A percentile compares a stretch with the other conserved stretches of the same genome.
These are phyloP conservation scores for Harringtonia lauricola DNA, from an alignment of 2,329 filamentous ascomycete genomes.

Conservation along the genomic window DNA sequence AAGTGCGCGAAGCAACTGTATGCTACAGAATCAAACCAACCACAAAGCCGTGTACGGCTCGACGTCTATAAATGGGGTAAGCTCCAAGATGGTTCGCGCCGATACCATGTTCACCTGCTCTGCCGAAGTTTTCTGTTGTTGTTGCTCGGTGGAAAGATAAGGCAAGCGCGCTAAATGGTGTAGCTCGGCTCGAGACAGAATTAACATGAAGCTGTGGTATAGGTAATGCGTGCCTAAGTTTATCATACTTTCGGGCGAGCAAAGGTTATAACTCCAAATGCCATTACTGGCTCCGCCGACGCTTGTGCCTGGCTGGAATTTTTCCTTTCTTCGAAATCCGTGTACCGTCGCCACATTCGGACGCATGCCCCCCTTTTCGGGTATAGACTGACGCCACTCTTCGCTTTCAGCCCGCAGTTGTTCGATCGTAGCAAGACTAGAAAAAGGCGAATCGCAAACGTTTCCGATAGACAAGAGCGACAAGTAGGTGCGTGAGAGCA, in stretches of 20 bases:
- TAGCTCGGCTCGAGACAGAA: constrained; percentile 16
- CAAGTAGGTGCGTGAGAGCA: constrained; percentile 18
- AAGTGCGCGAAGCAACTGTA: not conserved
- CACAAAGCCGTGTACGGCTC: constrained; percentile 19
- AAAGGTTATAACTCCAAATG: no score
- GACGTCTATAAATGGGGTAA: constrained; percentile 18
- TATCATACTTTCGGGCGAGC: constrained; percentile 5
- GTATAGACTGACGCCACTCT: constrained; percentile 18
- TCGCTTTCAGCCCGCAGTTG: constrained; percentile 17
- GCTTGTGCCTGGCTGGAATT: not conserved
- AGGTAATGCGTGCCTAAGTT: constrained; percentile 15
- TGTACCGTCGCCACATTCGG: not conserved
- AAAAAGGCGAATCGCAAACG: constrained; percentile 14
- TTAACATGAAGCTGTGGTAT: constrained; percentile 18
- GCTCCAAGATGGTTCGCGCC: constrained; percentile 16
- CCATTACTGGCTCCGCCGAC: constrained; percentile 8
- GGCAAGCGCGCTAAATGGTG: constrained; percentile 4
- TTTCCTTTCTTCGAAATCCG: no score
- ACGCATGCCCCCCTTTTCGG: constrained; percentile 4
- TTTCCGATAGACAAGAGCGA: constrained; percentile 20
- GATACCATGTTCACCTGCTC: constrained; percentile 2
- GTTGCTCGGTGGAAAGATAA: not conserved
- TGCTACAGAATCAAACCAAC: constrained; percentile 7
- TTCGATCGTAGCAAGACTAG: constrained; percentile 16
- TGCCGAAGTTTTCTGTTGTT: not conserved